Base-by-base conservation (phyloP, 257 asterid genomes). In the Thymus mandschuricus region DNA sequence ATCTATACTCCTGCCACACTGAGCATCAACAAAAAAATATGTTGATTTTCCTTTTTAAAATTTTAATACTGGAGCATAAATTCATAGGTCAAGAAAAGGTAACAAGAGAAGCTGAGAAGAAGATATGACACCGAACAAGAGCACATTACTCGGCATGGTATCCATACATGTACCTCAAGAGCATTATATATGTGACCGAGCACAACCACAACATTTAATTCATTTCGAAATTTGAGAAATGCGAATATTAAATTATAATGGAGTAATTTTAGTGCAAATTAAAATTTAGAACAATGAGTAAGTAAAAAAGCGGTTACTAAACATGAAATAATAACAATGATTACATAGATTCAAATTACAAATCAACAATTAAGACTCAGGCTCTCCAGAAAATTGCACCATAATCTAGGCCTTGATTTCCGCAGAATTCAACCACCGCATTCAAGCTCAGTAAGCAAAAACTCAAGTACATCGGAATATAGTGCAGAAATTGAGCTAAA, bases 301-400 rank as follows among this genome's bases (percentile, higher is more conserved):
- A 45, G 75, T 45, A 64, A 66, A 61, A 41, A 35, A 62, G 74
- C 77, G 45, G 82, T 78, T 74, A 67, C 68, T 56, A 31, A 74
- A 13, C 75, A 59, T 59, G 46, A 50, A 34, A 35, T 51, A 31
- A 60, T 71, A n/a, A n/a, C 64, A 41, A 3, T 62, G 34, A 35
- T 51, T 15, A 30, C 38, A 52, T n/a, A 43, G 72, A 75, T 79
- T 70, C 64, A 66, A 57, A 70, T 52, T 33, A 51, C 69, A 74
- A 70, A 76, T 31, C 58, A 45, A 15, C 69, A 79, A 12, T 40
- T 71, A 56, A 74, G 80, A 71, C 67, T 78, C 76, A 66, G 59
- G 67, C 67, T 38, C 74, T 51, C 65, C 46, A 71, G 63, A 33
- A 67, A 38, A 71, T 60, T 55, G 66, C 72, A 63, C 46, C 70